phyloP scores from a whole-genome alignment of 148 eudicot genomes.

The Nepenthes gracilis region DNA sequence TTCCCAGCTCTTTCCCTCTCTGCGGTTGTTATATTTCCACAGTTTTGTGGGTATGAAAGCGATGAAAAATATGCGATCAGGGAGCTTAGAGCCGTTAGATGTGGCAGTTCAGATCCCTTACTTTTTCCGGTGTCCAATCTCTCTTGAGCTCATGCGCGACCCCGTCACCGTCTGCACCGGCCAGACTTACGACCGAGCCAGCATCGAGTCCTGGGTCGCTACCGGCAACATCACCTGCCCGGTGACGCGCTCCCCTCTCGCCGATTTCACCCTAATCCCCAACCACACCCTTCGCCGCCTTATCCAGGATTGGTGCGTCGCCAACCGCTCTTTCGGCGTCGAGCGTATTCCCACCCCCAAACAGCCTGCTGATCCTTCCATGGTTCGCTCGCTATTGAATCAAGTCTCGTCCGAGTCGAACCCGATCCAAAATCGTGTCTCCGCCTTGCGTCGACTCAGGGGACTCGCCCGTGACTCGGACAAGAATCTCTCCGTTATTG shows the following conservation, averaged over 20 bases:
- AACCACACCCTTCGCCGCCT: slow-evolving; percentile 85
- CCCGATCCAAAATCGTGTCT: slow-evolving; percentile 15
- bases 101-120: slow-evolving; percentile 60
- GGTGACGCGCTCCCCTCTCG: slow-evolving; percentile 55
- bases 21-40: too few relatives aligned
- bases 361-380: slow-evolving; percentile 68
- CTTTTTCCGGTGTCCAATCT: slow-evolving; percentile 76
- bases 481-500: slow-evolving; percentile 47
- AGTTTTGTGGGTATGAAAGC: too few relatives aligned
- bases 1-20: too few relatives aligned
- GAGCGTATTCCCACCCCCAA: slow-evolving; percentile 86
- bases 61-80: too few relatives aligned
- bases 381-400: slow-evolving; percentile 32
- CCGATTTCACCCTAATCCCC: slow-evolving; percentile 64
- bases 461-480: slow-evolving; percentile 73
- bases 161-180: slow-evolving; percentile 84
- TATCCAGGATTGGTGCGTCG: slow-evolving; percentile 93
- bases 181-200: slow-evolving; percentile 77
- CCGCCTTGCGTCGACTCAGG: slow-evolving; percentile 39
- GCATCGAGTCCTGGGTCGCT: slow-evolving; percentile 83
- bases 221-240: slow-evolving; percentile 85
- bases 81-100: too few relatives aligned
- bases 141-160: slow-evolving; percentile 77
- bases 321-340: slow-evolving; percentile 60
- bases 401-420: slow-evolving; percentile 16